phyloP scores from a whole-genome alignment of 192 early-diverging fungal genomes.

The Backusella macrospora region DNA sequence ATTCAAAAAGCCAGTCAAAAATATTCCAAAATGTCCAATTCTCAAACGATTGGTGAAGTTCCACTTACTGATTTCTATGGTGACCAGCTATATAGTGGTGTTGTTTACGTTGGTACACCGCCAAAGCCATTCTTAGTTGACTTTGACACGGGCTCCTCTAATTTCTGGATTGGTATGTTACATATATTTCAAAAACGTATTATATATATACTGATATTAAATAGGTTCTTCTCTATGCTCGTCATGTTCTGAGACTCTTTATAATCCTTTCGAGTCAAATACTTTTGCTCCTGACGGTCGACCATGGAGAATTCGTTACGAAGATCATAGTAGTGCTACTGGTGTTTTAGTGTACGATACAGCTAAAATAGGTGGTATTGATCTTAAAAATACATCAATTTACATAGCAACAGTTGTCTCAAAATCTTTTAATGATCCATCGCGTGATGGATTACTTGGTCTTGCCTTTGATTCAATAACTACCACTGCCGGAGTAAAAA shows the following conservation, averaged over 20 bases:
- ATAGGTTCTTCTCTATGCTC: too few species aligned
- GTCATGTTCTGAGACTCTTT: too few species aligned
- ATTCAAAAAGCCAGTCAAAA: not conserved
- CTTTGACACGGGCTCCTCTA: too few species aligned
- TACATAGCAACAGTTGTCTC: constrained; percentile 28
- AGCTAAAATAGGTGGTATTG: constrained; percentile 29
- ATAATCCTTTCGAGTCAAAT: constrained; percentile 50
- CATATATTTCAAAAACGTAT: too few species aligned
- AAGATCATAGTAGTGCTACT: constrained; percentile 38
- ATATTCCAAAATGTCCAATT: not conserved
- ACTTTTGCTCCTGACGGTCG: constrained; percentile 54
- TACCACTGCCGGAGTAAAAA: constrained; percentile 25
- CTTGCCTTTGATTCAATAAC: constrained; percentile 35
- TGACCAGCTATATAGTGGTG: too few species aligned
- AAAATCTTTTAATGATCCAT: not conserved
- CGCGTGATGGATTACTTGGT: constrained; percentile 35
- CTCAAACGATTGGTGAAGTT: too few species aligned
- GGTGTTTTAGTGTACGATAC: constrained; percentile 35
- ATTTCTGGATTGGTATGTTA: too few species aligned
- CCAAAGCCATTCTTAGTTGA: too few species aligned
- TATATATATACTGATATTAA: too few species aligned
- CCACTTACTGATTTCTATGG: too few species aligned
- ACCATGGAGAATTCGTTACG: constrained; percentile 55
- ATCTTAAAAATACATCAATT: constrained; percentile 30
- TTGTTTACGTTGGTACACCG: too few species aligned